Evolutionary conservation across 495 filamentous ascomycete species (phyloP).

Genomic region (Usnea hakonensis): DNA sequence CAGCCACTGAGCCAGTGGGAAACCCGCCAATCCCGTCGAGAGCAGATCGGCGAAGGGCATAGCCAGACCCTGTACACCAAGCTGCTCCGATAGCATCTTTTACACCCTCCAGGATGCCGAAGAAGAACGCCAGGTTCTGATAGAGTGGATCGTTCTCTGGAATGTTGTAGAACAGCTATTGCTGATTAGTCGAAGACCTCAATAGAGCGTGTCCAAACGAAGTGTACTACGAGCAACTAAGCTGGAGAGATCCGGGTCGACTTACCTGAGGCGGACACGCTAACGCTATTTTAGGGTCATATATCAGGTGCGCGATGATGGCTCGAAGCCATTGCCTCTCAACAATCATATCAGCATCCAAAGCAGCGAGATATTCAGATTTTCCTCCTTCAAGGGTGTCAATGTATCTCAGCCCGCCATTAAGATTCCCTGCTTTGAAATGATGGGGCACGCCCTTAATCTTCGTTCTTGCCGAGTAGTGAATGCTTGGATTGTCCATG

Average conservation of each 20-base stretch:
- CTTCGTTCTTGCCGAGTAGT: slow-evolving; percentile 43
- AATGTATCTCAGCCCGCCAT: slow-evolving; percentile 38
- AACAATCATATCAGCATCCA: slow-evolving; percentile 54
- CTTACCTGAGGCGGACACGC: slow-evolving; percentile 42
- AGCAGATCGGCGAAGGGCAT: slow-evolving; percentile 40
- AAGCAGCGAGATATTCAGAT: slow-evolving; percentile 41
- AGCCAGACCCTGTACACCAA: slow-evolving; percentile 50
- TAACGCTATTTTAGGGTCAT: slow-evolving; percentile 41
- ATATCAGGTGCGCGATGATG: slow-evolving; percentile 40
- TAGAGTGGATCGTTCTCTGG: slow-evolving; percentile 43
- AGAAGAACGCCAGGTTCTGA: slow-evolving; percentile 42
- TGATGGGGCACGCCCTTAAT: slow-evolving; percentile 41
- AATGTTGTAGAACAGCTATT: slow-evolving; percentile 44
- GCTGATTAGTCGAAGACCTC: not conserved
- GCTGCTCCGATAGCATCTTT: slow-evolving; percentile 42
- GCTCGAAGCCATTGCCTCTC: slow-evolving; percentile 46
- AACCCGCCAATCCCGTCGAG: slow-evolving; percentile 46
- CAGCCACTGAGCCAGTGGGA: slow-evolving; percentile 42
- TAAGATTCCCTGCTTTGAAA: slow-evolving; percentile 52
- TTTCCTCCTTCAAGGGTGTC: slow-evolving; percentile 33
- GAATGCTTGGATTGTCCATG: slow-evolving; percentile 29
- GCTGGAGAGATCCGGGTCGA: not conserved
- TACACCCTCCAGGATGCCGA: slow-evolving; percentile 43
- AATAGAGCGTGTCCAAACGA: not conserved
- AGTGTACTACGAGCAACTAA: not conserved